Evolutionary conservation across 805 yeast genomes (phyloP).

Genomic region (Barnettozyma populi): DNA sequence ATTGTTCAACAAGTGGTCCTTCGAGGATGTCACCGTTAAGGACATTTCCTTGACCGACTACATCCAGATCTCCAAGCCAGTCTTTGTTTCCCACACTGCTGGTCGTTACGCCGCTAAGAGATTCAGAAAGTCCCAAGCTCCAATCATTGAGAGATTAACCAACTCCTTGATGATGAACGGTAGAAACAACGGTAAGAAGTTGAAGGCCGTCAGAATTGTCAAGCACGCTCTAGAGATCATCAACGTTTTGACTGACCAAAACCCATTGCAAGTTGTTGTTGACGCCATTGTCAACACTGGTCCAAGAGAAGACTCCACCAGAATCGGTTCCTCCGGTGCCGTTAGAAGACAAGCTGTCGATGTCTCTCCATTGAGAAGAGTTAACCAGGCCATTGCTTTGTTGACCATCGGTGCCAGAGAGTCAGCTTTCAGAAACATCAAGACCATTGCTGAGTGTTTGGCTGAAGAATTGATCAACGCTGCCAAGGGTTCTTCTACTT

Average conservation of each 20-base stretch:
- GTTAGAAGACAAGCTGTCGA: constrained; percentile 99
- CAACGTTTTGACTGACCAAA: constrained; percentile 94
- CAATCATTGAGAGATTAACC: constrained; percentile 98
- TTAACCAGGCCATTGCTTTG: constrained; percentile 97
- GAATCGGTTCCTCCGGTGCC: constrained; percentile 99
- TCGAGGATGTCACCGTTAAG: constrained; percentile 94
- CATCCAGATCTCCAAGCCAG: constrained; percentile 97
- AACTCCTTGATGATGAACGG: constrained; percentile 99
- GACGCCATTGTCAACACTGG: constrained; percentile 99
- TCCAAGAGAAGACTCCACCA: constrained; percentile 99
- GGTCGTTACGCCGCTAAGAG: constrained; percentile 99
- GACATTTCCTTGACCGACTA: constrained; percentile 98
- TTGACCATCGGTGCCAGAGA: constrained; percentile 99
- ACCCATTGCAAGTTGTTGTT: constrained; percentile 98
- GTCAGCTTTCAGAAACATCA: constrained; percentile 99
- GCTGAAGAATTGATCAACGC: constrained; percentile 99
- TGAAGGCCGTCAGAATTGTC: constrained; percentile 99
- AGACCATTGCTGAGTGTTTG: constrained; percentile 99
- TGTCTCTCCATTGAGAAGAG: constrained; percentile 99
- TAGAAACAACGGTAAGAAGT: constrained; percentile 99
- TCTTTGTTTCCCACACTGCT: constrained; percentile 97
- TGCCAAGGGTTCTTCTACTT: constrained; percentile 99
- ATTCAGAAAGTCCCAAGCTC: constrained; percentile 99
- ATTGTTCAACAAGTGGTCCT: constrained; percentile 99
- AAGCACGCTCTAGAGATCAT: constrained; percentile 99